Evolutionary conservation across 2,329 filamentous ascomycete genomes (phyloP), one percentile per base, ranked within the genome.

Genomic region (Rhexocercosporidium sp.): DNA sequence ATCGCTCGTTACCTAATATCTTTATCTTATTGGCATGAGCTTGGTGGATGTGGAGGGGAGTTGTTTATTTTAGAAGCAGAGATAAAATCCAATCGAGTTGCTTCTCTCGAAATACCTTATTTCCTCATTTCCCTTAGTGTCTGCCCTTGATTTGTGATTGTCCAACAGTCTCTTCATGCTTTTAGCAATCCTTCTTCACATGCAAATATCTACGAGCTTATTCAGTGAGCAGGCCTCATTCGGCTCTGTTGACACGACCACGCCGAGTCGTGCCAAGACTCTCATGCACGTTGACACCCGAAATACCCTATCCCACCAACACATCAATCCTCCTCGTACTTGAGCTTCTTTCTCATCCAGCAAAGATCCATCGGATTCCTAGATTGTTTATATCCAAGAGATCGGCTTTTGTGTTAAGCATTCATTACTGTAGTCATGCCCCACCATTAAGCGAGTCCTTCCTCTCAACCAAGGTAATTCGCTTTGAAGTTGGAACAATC

Each of bases 11-110:
- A 53, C 20, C 31, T 39, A 25, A 41, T 37, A 20, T 57, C 31
- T 57, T 57, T 22, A 57, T 27, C 5, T 12, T 57, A 16, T 39
- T 39, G 34, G n/a, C 11, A 22, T 57, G 9, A n/a, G 31, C 31
- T 53, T 53, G 27, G 49, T 53, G n/a, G 54, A 39, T n/a, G n/a
- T n/a, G n/a, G n/a, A n/a, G n/a, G 8, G 16, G 25, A 31, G 39
- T 14, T 11, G 25, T 39, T 41, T 41, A 44, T 14, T 22, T 56
- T 27, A 34, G 49, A 56, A 63, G 31, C 60, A 41, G 16, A 53
- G 49, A 53, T 41, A 53, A 41, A 62, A 25, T 44, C 22, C 20
- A 62, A 62, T 62, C 34, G 60, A 62, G 60, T 54, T 54, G 47
- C 47, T 54, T 62, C 60, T 41, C 47, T 62, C 60, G 18, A 62